These are phyloP conservation scores for Sesbania bispinosa DNA, from an alignment of 306 rosid species.

Conservation along the genomic window DNA sequence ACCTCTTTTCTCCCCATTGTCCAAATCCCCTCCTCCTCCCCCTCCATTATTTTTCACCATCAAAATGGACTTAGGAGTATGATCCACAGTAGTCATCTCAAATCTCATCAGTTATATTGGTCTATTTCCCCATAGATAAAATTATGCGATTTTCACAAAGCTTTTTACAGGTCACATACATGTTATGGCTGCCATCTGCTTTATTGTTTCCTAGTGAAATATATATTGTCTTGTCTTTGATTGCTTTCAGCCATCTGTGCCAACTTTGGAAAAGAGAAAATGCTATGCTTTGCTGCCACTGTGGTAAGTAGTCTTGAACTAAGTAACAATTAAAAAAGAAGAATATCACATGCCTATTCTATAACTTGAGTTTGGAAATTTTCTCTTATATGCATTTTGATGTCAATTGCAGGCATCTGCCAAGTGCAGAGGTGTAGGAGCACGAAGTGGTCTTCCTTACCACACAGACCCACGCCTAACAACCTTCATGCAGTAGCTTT, in stretches of 20 bases:
- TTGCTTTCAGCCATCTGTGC: slow-evolving; percentile 63
- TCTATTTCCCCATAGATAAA: too few species aligned
- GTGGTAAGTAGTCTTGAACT: slow-evolving; percentile 49
- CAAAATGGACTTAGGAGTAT: too few species aligned
- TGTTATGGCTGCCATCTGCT: not conserved
- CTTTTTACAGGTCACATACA: too few species aligned
- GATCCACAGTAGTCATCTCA: too few species aligned
- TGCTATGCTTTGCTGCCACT: slow-evolving; percentile 70
- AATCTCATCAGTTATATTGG: too few species aligned
- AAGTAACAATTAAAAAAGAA: not conserved
- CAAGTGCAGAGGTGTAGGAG: slow-evolving; percentile 76
- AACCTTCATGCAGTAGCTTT: slow-evolving; percentile 34
- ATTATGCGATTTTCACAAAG: too few species aligned
- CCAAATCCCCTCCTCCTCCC: too few species aligned
- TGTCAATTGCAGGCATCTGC: slow-evolving; percentile 59
- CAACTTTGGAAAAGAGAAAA: slow-evolving; percentile 59
- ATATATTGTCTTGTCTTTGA: not conserved
- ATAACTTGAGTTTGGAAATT: not conserved
- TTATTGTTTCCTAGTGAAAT: not conserved
- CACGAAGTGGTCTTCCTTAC: slow-evolving; percentile 71
- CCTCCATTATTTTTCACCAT: too few species aligned
- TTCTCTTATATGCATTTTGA: not conserved
- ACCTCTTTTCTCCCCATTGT: too few species aligned
- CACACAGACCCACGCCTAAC: slow-evolving; percentile 45
- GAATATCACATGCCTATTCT: not conserved